phyloP scores from a whole-genome alignment of 2,329 filamentous ascomycete genomes.

The Botrytis deweyae region DNA sequence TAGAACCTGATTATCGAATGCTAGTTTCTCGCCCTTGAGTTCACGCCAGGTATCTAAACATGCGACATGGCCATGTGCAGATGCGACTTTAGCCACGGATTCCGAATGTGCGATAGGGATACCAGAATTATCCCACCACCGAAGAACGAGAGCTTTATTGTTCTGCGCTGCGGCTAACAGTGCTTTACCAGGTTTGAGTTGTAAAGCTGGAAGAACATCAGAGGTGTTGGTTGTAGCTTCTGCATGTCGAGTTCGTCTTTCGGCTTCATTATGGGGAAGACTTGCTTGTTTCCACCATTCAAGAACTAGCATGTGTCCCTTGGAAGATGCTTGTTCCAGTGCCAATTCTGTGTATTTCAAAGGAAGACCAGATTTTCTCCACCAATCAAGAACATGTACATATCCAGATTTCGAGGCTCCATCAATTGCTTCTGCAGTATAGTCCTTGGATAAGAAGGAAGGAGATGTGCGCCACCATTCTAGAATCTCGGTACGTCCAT shows the following conservation, averaged over 20 bases:
- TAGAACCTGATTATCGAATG: constrained; percentile 80
- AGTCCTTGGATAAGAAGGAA: constrained; percentile 82
- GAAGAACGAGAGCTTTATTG: constrained; percentile 72
- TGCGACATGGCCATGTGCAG: constrained; percentile 78
- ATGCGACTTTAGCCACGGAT: constrained; percentile 79
- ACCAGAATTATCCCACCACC: constrained; percentile 84
- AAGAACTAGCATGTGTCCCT: constrained; percentile 80
- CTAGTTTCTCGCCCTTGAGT: constrained; percentile 69
- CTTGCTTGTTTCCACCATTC: constrained; percentile 88
- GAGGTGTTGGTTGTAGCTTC: constrained; percentile 24
- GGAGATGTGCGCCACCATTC: constrained; percentile 88
- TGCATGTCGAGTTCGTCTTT: constrained; percentile 31
- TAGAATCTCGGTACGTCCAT: constrained; percentile 78
- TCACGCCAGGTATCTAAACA: constrained; percentile 82
- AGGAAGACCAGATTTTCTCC: constrained; percentile 76
- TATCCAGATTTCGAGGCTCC: constrained; percentile 84
- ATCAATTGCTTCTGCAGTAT: constrained; percentile 73
- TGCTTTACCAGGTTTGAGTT: constrained; percentile 78
- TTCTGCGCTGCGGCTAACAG: constrained; percentile 82
- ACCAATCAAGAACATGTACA: constrained; percentile 85
- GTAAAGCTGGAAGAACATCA: constrained; percentile 43
- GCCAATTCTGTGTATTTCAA: constrained; percentile 85
- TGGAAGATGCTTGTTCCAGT: constrained; percentile 81
- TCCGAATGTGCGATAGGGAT: constrained; percentile 80
- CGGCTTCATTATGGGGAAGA: constrained; percentile 48